Conservation (phyloP, 352 stramenopile species). For the Globisporangium megalacanthum region DNA sequence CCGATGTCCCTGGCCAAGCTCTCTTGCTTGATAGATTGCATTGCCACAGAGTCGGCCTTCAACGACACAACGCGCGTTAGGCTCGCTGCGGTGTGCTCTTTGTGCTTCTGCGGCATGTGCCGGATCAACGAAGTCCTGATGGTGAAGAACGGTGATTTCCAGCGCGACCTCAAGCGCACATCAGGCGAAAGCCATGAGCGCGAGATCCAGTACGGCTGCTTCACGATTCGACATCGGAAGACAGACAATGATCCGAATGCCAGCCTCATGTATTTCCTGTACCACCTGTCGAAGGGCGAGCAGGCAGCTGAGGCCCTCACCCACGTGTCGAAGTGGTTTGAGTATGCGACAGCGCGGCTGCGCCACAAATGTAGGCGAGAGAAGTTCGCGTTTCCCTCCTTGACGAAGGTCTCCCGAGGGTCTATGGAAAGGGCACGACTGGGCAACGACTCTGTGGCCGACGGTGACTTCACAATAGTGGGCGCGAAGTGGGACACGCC, state of each 20-base stretch:
- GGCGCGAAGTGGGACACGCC: neutral
- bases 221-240: conserved; percentile 8
- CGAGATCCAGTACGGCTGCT: conserved; percentile 8
- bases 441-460: neutral
- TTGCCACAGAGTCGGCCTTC: conserved; percentile 3
- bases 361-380: neutral
- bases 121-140: conserved; percentile 13
- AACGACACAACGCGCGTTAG: conserved; percentile 13
- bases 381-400: neutral
- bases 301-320: neutral
- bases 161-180: neutral
- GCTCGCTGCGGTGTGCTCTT: conserved; percentile 2
- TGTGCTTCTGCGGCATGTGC: conserved; percentile 21
- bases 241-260: conserved; percentile 7
- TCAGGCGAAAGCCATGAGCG: neutral
- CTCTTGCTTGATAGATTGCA: conserved; percentile 1
- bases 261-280: conserved; percentile 8
- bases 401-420: neutral
- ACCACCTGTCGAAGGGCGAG: neutral
- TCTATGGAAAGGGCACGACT: conserved; percentile 1
- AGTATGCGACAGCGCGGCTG: neutral
- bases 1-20: conserved; percentile 8
- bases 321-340: neutral
- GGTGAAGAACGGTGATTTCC: conserved; percentile 14
- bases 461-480: neutral